Evolutionary conservation across 2,329 filamentous ascomycete genomes (phyloP).

Genomic region (Botrytis aclada): DNA sequence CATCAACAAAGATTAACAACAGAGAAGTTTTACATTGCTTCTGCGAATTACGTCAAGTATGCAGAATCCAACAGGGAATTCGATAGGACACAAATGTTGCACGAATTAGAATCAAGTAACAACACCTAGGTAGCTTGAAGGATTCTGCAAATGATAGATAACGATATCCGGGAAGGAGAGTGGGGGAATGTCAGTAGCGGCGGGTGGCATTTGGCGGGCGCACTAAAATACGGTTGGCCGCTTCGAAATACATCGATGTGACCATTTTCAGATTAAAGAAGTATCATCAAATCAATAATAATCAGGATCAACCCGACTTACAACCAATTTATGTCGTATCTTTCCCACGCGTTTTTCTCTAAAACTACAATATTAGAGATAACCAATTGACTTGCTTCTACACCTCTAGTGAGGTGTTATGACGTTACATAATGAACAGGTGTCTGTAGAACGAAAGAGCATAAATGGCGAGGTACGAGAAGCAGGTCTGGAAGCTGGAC

Average conservation of each 20-base stretch:
- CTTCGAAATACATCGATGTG: background rate
- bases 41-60: background rate
- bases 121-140: background rate
- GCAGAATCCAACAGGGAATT: background rate
- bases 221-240: background rate
- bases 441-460: background rate
- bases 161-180: background rate
- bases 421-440: background rate
- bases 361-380: background rate
- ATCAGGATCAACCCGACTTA: background rate
- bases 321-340: background rate
- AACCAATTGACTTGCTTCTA: background rate
- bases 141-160: background rate
- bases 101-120: background rate
- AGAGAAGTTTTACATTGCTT: background rate
- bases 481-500: constrained; percentile 18
- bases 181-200: background rate
- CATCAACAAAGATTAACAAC: background rate
- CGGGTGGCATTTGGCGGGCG: background rate
- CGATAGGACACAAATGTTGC: background rate
- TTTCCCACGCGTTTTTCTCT: background rate
- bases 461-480: constrained; percentile 11
- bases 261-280: background rate
- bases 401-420: background rate
- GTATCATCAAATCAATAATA: background rate